Evolutionary conservation across 2,329 filamentous ascomycete species (phyloP).

Genomic region (Fusarium sp.): DNA sequence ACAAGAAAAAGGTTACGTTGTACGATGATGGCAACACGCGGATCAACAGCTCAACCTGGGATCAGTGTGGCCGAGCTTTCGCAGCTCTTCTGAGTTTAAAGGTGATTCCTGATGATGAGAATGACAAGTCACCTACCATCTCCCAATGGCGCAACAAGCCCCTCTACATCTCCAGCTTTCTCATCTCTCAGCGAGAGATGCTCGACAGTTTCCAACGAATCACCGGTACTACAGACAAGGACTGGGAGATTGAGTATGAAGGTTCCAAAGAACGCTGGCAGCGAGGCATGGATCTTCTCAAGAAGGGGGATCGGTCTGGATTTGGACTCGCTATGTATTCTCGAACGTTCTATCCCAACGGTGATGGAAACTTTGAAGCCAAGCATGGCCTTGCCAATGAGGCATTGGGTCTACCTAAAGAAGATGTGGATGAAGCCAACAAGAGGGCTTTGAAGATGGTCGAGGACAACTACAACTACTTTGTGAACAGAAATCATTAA

Average conservation of each 20-base stretch:
- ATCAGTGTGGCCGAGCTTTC: constrained; percentile 65
- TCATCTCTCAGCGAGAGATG: constrained; percentile 70
- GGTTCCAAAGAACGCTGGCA: constrained; percentile 56
- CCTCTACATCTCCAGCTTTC: constrained; percentile 65
- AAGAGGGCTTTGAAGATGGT: constrained; percentile 57
- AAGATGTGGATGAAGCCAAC: constrained; percentile 67
- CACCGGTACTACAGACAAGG: constrained; percentile 63
- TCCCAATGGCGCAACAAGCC: constrained; percentile 52
- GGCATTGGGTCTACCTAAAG: constrained; percentile 64
- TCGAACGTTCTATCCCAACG: constrained; percentile 59
- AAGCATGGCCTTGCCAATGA: constrained; percentile 56
- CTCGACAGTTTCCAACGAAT: constrained; percentile 68
- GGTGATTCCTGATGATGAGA: constrained; percentile 53
- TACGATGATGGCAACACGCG: constrained; percentile 65
- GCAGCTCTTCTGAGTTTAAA: constrained; percentile 59
- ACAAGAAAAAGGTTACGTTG: constrained; percentile 52
- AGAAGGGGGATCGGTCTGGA: constrained; percentile 51
- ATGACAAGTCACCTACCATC: constrained; percentile 46
- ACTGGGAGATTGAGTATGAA: constrained; percentile 60
- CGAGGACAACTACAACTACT: constrained; percentile 35
- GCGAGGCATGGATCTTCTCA: constrained; percentile 56
- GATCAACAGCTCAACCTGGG: constrained; percentile 68
- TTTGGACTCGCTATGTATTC: constrained; percentile 64
- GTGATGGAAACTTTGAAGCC: constrained; percentile 54
- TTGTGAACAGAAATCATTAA: constrained; percentile 16